phyloP scores from a whole-genome alignment of 768 basidiomycete genomes.

The Lanmaoa pseudosensibilis region DNA sequence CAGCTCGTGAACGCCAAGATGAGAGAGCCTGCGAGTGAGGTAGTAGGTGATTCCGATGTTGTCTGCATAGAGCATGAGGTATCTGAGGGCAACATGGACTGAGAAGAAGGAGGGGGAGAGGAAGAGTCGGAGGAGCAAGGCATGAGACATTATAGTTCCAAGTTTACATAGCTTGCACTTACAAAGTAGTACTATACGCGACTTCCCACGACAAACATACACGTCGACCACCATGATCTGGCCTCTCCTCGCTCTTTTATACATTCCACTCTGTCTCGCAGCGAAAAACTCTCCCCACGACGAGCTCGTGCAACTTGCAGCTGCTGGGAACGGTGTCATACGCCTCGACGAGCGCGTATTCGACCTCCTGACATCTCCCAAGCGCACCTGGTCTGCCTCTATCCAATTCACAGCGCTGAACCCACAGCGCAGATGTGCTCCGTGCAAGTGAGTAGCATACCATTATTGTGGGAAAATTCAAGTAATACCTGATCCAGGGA shows the following conservation, averaged over 20 bases:
- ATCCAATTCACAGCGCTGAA: conserved; percentile 89
- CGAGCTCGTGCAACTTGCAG: conserved; percentile 68
- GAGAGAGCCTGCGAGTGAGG: conserved; percentile 70
- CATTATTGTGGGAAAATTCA: not conserved
- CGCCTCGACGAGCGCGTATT: conserved; percentile 73
- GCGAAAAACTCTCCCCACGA: conserved; percentile 39
- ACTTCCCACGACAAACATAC: conserved; percentile 19
- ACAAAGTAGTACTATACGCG: not conserved
- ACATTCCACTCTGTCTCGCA: conserved; percentile 33
- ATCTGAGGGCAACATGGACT: conserved; percentile 89
- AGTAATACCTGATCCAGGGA: conserved; percentile 49
- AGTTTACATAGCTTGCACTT: not conserved
- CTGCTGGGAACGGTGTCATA: conserved; percentile 75
- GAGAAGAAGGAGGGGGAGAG: conserved; percentile 92
- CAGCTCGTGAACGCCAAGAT: conserved; percentile 67
- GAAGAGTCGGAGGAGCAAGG: conserved; percentile 85
- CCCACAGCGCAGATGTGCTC: conserved; percentile 77
- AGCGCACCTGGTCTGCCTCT: conserved; percentile 84
- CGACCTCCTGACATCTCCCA: conserved; percentile 71
- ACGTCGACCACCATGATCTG: conserved; percentile 13
- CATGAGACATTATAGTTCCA: conserved; percentile 56
- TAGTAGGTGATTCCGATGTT: conserved; percentile 93
- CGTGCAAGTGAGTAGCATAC: conserved; percentile 74
- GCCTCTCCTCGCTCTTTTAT: conserved; percentile 33
- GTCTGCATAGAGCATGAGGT: conserved; percentile 77